Evolutionary conservation across 129 eudicot species (phyloP).

Genomic region (Centaurea solstitialis): DNA sequence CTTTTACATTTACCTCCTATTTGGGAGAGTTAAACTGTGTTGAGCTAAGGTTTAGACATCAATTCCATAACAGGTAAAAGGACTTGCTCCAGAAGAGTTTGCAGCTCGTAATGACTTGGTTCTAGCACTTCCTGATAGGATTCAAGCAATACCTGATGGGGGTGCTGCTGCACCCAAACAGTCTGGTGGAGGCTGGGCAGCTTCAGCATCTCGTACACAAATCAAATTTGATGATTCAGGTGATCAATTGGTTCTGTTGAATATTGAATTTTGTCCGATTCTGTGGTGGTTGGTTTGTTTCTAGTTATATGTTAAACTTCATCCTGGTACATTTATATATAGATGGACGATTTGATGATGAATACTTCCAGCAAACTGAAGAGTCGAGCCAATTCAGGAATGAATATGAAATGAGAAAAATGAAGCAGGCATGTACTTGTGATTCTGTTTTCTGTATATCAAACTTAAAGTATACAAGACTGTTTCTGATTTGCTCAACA

Average conservation of each 20-base stretch:
- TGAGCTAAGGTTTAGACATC: neutral
- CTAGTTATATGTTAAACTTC: neutral
- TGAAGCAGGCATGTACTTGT: conserved; percentile 67
- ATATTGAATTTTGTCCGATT: neutral
- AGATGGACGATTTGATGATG: conserved; percentile 85
- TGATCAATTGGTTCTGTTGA: conserved; percentile 6
- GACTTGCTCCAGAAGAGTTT: conserved; percentile 84
- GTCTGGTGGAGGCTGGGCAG: conserved; percentile 81
- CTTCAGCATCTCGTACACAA: conserved; percentile 74
- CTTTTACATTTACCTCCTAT: neutral
- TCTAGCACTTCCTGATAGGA: conserved; percentile 87
- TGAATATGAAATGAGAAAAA: conserved; percentile 93
- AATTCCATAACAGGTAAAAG: conserved; percentile 68
- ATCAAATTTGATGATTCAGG: conserved; percentile 87
- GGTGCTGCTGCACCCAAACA: conserved; percentile 79
- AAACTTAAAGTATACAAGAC: neutral
- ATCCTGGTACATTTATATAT: conserved; percentile 10
- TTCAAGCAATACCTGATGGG: conserved; percentile 95
- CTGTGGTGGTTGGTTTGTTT: conserved; percentile 3
- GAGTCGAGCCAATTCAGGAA: conserved; percentile 83
- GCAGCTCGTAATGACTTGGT: conserved; percentile 85
- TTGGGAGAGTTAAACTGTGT: conserved; percentile 3
- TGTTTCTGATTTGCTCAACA: neutral
- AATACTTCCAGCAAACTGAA: conserved; percentile 82
- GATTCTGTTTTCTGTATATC: neutral